Evolutionary conservation across 208 protist genomes (phyloP), one percentile per base, ranked within the genome.

Genomic region (Leishmania major): DNA sequence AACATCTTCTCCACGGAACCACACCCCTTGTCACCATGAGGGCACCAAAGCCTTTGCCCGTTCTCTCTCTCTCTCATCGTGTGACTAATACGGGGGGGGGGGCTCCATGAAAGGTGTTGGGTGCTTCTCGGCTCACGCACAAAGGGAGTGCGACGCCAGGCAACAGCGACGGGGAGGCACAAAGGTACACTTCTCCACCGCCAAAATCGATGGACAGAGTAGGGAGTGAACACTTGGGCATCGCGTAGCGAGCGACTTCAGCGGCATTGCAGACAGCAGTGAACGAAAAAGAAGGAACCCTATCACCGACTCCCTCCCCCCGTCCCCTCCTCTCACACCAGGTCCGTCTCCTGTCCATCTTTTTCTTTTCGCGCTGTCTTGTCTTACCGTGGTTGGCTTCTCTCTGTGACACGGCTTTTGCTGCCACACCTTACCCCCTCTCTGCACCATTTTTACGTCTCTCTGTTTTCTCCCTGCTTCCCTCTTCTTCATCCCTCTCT

Each of bases 401-500:
- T 64, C 28, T 64, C 28, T 31, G 59, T 64, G 59, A 4, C 28
- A 64, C 59, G 15, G 8, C 7, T 5, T 31, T 64, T 28, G 10
- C 22, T 5, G 28, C 47, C 64, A 10, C 66, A 71, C 35, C 5
- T 40, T 22, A 25, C 35, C 19, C 31, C 35, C 47, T 40, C 47
- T 2, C 35, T 45, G 15, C 8, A 1, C 43, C 71, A n/a, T 53
- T 35, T 74, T 55, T 37, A 40, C 25, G 28, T 43, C 53, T 40
- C 22, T 31, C 19, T 51, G 17, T 74, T n/a, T 15, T 70, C 1
- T 3, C 67, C 22, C 67, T 37, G n/a, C 40, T 17, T 31, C 64
- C 67, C 47, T 40, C 22, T 82, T 53, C 15, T 3, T 79, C 76
- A 77, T 78, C n/a, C 67, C 35, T 83, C 60, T 83, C 62, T 79